These are phyloP conservation scores for Aspergillus bertholletiae DNA, from an alignment of 495 filamentous ascomycete species.

Conservation along the genomic window DNA sequence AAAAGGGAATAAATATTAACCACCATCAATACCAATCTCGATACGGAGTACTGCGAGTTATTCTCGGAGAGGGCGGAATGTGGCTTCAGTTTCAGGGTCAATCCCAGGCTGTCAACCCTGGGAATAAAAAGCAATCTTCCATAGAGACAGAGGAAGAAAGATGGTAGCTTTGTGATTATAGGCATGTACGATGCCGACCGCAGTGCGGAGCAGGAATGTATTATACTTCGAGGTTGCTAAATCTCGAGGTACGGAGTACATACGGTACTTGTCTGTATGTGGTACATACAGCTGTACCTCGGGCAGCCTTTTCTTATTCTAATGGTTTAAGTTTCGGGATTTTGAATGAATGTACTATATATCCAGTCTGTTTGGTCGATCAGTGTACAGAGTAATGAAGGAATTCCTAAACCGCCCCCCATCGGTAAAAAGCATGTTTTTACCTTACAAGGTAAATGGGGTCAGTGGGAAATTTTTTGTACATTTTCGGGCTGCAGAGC, in stretches of 20 bases:
- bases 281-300: too few relatives aligned
- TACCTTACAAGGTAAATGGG: background rate
- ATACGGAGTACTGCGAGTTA: background rate
- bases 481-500: background rate
- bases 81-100: slow-evolving; percentile 13
- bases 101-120: slow-evolving; percentile 2
- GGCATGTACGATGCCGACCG: too few relatives aligned
- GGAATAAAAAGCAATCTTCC: background rate
- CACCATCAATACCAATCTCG: background rate
- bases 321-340: background rate
- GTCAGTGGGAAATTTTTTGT: background rate
- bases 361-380: background rate
- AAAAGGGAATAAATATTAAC: background rate
- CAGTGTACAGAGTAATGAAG: too few relatives aligned
- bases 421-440: background rate
- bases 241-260: too few relatives aligned
- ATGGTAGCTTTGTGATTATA: background rate
- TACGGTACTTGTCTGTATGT: too few relatives aligned
- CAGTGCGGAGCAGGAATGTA: too few relatives aligned
- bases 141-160: background rate
- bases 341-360: background rate
- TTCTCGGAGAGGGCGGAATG: background rate
- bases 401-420: too few relatives aligned
- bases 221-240: too few relatives aligned
- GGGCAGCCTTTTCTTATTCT: background rate